These are phyloP conservation scores for Mrakia frigida DNA, from an alignment of 768 basidiomycete genomes.

Conservation along the genomic window DNA sequence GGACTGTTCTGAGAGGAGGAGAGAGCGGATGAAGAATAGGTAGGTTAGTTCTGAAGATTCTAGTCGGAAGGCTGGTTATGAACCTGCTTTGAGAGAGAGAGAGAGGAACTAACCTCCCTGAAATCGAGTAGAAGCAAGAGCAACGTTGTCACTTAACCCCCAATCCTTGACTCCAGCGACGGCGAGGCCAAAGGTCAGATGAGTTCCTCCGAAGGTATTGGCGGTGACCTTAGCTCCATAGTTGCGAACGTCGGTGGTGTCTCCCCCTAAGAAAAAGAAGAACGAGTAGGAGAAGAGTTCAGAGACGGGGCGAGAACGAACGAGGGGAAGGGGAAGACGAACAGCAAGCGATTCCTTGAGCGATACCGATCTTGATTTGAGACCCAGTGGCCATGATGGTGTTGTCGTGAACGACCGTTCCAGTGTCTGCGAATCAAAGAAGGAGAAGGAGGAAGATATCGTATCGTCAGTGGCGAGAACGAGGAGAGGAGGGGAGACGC, in stretches of 20 bases:
- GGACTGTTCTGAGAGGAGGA: neutral
- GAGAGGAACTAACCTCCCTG: neutral
- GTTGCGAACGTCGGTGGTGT: neutral
- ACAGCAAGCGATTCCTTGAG: neutral
- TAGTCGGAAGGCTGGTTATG: no score
- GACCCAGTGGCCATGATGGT: neutral
- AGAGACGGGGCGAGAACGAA: neutral
- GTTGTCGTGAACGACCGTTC: neutral
- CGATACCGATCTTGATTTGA: neutral
- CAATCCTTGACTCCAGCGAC: neutral
- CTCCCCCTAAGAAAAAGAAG: neutral
- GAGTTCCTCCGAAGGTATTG: conserved; percentile 3
- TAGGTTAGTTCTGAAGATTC: neutral
- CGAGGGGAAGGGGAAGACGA: neutral
- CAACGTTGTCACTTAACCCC: neutral
- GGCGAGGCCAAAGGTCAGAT: conserved; percentile 15
- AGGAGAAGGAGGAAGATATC: neutral
- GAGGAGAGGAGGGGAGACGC: neutral
- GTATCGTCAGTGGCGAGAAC: no score
- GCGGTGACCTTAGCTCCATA: neutral
- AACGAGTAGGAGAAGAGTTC: neutral
- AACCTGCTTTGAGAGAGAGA: no score
- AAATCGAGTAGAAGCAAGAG: neutral
- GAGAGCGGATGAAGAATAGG: no score
- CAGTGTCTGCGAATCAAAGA: neutral